Evolutionary conservation across 495 filamentous ascomycete genomes (phyloP).

Genomic region (Viridothelium virens): DNA sequence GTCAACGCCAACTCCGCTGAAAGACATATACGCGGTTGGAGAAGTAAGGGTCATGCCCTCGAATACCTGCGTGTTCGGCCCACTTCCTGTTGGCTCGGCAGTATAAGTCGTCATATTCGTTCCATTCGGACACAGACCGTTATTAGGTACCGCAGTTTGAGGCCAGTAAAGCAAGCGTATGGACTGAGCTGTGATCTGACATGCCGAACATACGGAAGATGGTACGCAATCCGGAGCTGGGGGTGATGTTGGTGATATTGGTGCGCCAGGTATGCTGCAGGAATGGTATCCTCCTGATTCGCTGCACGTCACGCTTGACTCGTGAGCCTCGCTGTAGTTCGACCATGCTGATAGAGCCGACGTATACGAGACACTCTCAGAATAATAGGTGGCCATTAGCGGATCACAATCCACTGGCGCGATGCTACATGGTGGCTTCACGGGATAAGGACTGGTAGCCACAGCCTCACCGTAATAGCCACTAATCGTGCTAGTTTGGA

Average conservation of each 20-base stretch:
- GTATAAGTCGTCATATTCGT: neutral
- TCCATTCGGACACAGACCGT: neutral
- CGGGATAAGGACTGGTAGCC: neutral
- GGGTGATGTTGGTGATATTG: neutral
- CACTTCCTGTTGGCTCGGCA: constrained; percentile 1
- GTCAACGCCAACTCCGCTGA: neutral
- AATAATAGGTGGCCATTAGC: neutral
- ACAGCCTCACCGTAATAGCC: neutral
- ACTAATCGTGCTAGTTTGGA: neutral
- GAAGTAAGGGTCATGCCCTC: neutral
- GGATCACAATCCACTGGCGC: neutral
- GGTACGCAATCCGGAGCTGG: neutral
- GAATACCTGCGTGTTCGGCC: constrained; percentile 4
- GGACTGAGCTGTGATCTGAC: neutral
- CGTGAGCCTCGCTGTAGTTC: neutral
- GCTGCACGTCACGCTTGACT: neutral
- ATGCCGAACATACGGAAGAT: neutral
- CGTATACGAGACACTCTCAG: neutral
- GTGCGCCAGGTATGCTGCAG: neutral
- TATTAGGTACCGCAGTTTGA: neutral
- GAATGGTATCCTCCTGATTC: neutral
- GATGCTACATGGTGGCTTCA: constrained; percentile 6
- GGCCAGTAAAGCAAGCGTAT: constrained; percentile 6
- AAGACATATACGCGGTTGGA: constrained; percentile 8
- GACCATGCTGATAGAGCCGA: neutral